Base-by-base conservation (phyloP, 169 alveolate species). In the Cryptosporidium sp. region DNA sequence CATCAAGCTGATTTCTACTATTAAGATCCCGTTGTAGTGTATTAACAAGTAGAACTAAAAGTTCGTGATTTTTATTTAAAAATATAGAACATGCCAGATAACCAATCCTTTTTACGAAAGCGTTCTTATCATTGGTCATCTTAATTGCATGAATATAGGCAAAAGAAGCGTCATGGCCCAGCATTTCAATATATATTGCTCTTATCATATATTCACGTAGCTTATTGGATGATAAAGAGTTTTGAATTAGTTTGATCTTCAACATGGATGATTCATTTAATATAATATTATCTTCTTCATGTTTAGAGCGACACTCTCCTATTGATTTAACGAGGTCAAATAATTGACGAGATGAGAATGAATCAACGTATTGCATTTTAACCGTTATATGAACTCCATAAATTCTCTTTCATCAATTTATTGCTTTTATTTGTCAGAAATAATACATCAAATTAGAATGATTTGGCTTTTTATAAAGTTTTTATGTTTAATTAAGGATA, bases 151-250 rank as follows among this genome's bases (percentile, higher is more conserved):
- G 95, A 62, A 97, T 96, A 84, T 97, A 97, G 14, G 98, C 96
- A 87, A 97, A 96, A 35, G 97, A 75, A 33, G 98, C 98, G 85
- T 97, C 98, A 91, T 97, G 99, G 9, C 99, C 98, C 12, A 96
- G 93, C 98, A 97, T 96, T 92, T 97, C 99, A 14, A 95, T 95
- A 91, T 97, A 97, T 44, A 97, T 94, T 23, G 98, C 97, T 80
- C 98, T 94, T 7, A 97, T 94, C 69, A 96, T 86, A 69, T 93
- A 92, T 91, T 96, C 98, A 72, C 94, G 94, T 94, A 95, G 91
- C 75, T 92, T 94, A 91, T 94, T 95, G 31, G 96, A 94, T 21
- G 97, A 69, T 29, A 94, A 71, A 9, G 92, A 85, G 60, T 95
- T 94, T 70, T 96, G 97, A 7, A 70, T 86, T 58, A 96, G 86